Base-by-base conservation (phyloP, 441 rosid species). In the Eutrema salsugineum region DNA sequence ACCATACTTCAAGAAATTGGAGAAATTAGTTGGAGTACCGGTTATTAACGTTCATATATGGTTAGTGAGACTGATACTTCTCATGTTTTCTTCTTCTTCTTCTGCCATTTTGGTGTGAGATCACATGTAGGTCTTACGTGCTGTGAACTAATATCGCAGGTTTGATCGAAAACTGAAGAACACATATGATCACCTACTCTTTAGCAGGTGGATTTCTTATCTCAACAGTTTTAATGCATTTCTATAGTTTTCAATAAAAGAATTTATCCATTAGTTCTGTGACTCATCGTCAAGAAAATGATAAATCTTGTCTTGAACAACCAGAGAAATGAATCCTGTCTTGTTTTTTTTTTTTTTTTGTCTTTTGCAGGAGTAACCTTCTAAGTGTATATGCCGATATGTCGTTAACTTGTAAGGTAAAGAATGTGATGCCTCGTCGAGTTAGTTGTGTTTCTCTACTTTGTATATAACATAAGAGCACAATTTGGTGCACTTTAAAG, bases 401-500 rank as follows among this genome's bases (percentile, higher is more conserved):
- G 99, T 94, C 99, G 0, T 84, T 88, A 33, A 84, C 97, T n/a
- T 91, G 99, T 36, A 94, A 94, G 96, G 98, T 93, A 82, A 81
- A 77, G 17, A 28, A 47, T 11, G 11, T 2, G 14, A 5, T 5
- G 27, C 32, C 28, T 32, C 36, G 16, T 68, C 16, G 24, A 44
- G 51, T 9, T 44, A 8, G 17, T n/a, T 27, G 0, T 61, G 32
- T 51, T 61, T 7, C 49, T 71, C 24, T 11, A 35, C 47, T 39
- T 17, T 11, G 5, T n/a, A 17, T 40, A 12, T 24, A 32, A 43
- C 47, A 51, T 14, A 51, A 50, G 53, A 30, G 24, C 33, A 51
- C 0, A 61, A 20, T 28, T 24, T 44, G 15, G 59, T 70, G 36
- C 62, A 11, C 10, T 35, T n/a, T 10, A 56, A 8, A 49, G 19